A percentile compares a stretch with the other conserved stretches of the same genome.
Evolutionary conservation across 1,284 basidiomycete genomes (phyloP).

Genomic region (Lignosus rhinocerotis): DNA sequence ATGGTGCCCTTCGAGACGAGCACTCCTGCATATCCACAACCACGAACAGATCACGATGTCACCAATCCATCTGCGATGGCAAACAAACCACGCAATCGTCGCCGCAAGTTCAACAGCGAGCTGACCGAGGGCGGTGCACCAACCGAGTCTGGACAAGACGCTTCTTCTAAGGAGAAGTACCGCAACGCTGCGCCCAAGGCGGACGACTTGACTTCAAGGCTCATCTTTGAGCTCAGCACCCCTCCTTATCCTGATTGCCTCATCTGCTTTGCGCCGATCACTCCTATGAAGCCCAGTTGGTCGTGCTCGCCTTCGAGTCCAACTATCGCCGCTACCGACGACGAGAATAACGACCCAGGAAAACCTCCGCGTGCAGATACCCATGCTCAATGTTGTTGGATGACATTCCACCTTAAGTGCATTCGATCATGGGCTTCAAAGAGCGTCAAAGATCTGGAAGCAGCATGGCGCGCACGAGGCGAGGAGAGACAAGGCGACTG

Average conservation of each 20-base stretch:
- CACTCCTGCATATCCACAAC: not conserved
- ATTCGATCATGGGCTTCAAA: conserved; percentile 77
- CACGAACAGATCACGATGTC: not conserved
- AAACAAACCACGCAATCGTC: conserved; percentile 11
- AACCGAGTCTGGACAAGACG: not conserved
- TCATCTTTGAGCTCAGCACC: conserved; percentile 61
- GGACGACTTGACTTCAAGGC: conserved; percentile 70
- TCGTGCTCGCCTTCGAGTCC: conserved; percentile 69
- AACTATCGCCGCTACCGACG: conserved; percentile 37
- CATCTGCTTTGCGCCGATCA: conserved; percentile 77
- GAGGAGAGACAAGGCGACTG: conserved; percentile 73
- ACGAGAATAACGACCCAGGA: conserved; percentile 25
- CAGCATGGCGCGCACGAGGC: conserved; percentile 75
- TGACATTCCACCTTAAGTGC: conserved; percentile 82
- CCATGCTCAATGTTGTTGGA: conserved; percentile 72
- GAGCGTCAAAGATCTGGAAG: conserved; percentile 74
- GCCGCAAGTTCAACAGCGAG: conserved; percentile 19
- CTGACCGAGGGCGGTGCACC: conserved; percentile 13
- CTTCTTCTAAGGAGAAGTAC: conserved; percentile 20
- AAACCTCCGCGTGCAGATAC: conserved; percentile 20
- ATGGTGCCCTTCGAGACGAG: not conserved
- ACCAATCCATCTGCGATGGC: not conserved
- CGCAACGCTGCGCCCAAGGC: conserved; percentile 22
- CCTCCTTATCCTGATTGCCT: conserved; percentile 77
- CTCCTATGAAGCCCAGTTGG: conserved; percentile 74